phyloP scores from a whole-genome alignment of 2,329 filamentous ascomycete species.

The Arachnomyces sp. region DNA sequence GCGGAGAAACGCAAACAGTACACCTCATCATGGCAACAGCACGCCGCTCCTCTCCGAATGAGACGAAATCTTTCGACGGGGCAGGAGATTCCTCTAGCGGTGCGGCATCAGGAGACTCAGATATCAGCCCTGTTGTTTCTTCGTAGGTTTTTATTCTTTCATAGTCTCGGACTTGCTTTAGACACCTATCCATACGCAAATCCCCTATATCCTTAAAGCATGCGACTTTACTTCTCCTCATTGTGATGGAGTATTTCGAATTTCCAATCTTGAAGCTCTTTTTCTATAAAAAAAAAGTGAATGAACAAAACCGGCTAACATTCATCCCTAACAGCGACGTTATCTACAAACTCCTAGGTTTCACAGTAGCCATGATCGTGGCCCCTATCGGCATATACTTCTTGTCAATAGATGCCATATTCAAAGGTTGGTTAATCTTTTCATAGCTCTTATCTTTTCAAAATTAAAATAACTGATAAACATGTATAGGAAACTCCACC shows the following conservation, averaged over 20 bases:
- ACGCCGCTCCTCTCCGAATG: slow-evolving; percentile 24
- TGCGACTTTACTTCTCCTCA: no score
- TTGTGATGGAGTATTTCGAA: no score
- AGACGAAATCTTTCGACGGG: slow-evolving; percentile 21
- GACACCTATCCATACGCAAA: no score
- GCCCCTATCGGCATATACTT: slow-evolving; percentile 87
- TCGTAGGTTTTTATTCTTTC: slow-evolving; percentile 51
- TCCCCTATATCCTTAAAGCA: no score
- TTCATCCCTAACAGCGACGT: slow-evolving; percentile 54
- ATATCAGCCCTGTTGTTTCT: slow-evolving; percentile 76
- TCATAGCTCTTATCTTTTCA: slow-evolving; percentile 4
- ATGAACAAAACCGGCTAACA: not conserved
- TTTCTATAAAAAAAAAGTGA: no score
- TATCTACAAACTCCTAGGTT: slow-evolving; percentile 81
- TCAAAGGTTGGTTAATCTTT: slow-evolving; percentile 56
- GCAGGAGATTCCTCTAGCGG: slow-evolving; percentile 41
- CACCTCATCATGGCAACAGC: slow-evolving; percentile 28
- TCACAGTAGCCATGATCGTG: slow-evolving; percentile 85
- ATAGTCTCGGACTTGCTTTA: no score
- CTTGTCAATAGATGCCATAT: slow-evolving; percentile 65
- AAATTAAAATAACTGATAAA: not conserved
- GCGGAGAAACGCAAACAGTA: no score
- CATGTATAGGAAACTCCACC: slow-evolving; percentile 67
- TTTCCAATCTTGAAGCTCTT: no score
- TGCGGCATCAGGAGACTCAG: no score